These are phyloP conservation scores for Elongisporangium anandrum DNA, from an alignment of 352 stramenopile species.

Conservation along the genomic window DNA sequence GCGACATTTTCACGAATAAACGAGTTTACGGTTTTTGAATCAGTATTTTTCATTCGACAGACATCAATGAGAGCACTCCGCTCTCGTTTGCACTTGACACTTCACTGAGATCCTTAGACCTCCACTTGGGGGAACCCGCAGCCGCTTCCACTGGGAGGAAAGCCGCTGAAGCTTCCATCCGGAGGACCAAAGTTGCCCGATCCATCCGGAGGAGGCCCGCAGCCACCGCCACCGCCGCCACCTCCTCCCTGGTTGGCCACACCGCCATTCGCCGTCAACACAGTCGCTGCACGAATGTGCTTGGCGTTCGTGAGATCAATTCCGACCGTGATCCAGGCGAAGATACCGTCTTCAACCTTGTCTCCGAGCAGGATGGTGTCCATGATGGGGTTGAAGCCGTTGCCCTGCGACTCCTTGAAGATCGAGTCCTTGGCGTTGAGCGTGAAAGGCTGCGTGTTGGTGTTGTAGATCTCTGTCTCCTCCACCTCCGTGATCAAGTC, in stretches of 20 bases:
- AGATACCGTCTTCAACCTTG: slow-evolving; percentile 15
- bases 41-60: no score
- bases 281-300: background rate
- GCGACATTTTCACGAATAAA: no score
- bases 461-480: slow-evolving; percentile 12
- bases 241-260: slow-evolving; percentile 16
- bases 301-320: slow-evolving; percentile 20
- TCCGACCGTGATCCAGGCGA: slow-evolving; percentile 22
- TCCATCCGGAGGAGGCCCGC: slow-evolving; percentile 5
- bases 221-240: slow-evolving; percentile 2
- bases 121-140: background rate
- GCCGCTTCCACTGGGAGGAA: background rate
- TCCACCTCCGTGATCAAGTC: slow-evolving; percentile 19
- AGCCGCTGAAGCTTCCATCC: background rate
- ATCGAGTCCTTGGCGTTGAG: slow-evolving; percentile 16
- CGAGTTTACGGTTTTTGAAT: no score
- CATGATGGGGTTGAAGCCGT: slow-evolving; percentile 17
- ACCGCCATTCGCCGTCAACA: slow-evolving; percentile 16
- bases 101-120: no score
- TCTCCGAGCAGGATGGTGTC: slow-evolving; percentile 15
- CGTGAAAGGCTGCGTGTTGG: slow-evolving; percentile 16
- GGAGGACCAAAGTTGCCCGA: background rate
- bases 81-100: no score
- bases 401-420: slow-evolving; percentile 9
- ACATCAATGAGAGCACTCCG: no score